Percentiles rank a stretch among this genome's conserved stretches.
Evolutionary conservation across 2,329 filamentous ascomycete species (phyloP).

Genomic region (Talaromyces rugulosus): DNA sequence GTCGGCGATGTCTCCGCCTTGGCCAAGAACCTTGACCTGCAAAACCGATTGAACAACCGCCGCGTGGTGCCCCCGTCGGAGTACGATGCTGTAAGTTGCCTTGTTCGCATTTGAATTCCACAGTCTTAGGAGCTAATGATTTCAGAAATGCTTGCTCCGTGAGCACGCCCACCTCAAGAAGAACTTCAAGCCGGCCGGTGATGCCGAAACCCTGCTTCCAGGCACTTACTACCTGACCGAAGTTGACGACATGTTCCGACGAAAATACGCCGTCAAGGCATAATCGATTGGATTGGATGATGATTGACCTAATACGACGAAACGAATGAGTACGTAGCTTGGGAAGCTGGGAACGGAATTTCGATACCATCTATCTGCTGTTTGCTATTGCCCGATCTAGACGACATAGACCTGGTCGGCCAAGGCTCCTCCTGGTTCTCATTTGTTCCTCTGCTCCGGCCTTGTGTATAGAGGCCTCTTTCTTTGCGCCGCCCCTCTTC

Average conservation of each 20-base stretch:
- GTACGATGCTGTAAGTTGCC: conserved; percentile 64
- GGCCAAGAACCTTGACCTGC: conserved; percentile 64
- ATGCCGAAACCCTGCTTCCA: conserved; percentile 59
- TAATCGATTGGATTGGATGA: conserved; percentile 35
- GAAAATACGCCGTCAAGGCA: conserved; percentile 71
- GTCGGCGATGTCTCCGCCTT: conserved; percentile 67
- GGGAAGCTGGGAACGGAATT: neutral
- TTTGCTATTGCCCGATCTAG: neutral
- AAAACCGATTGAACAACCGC: conserved; percentile 63
- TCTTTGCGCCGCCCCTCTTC: neutral
- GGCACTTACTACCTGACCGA: conserved; percentile 76
- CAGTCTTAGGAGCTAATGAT: neutral
- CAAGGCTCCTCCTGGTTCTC: neutral
- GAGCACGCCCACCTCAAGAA: conserved; percentile 82
- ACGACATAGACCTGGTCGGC: neutral
- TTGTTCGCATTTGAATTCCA: conserved; percentile 13
- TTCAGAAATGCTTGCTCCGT: conserved; percentile 71
- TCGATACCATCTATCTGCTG: neutral
- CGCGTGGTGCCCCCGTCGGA: conserved; percentile 64
- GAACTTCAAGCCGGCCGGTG: conserved; percentile 67
- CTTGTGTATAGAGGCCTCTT: neutral
- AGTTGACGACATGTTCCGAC: conserved; percentile 82
- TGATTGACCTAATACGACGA: neutral
- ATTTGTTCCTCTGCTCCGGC: neutral
- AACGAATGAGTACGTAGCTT: neutral